Evolutionary conservation across 2,329 filamentous ascomycete species (phyloP), one percentile per base, ranked within the genome.

Genomic region (Penicillium sp.): DNA sequence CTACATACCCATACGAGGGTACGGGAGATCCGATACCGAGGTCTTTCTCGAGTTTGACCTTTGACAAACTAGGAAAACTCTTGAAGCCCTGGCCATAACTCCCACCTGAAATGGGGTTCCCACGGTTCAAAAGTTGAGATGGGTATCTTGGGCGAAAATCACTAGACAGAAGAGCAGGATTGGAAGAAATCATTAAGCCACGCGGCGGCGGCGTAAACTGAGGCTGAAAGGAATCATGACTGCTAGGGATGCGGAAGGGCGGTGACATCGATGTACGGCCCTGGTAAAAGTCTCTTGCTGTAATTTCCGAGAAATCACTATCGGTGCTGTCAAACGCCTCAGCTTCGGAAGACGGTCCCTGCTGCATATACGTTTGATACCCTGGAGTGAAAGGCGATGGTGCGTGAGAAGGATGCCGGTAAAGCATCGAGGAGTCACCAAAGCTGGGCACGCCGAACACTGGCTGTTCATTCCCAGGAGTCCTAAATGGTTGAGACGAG

Each of bases 231-330:
- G 8, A 11, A 18, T 7, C 3, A 43, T 21, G 20, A 23, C 11
- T 14, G 23, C 18, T 9, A 23, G 40, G 20, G 30, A 16, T 3
- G 30, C 6, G 1, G 30, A 16, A 35, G 14, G 30, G 12, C 3
- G 2, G 12, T 5, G 2, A 7, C 18, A 20, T n/a, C 18, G 26
- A 26, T 18, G 30, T n/a, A 33, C 9, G 18, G 14, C 40, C 14
- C 14, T 33, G 43, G 11, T 46, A 46, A 48, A 59, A 59, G n/a
- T 59, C 57, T 3, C 33, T 20, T 3, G 46, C 8, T 38, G 51
- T 50, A 8, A 72, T 70, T 52, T 72, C 71, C 47, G 66, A 59
- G n/a, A 73, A 26, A 58, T 72, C 57, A 26, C 48, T 38, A 46
- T 51, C 66, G 54, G 66, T 65, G 47, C 61, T 64, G 50, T 67